phyloP scores from a whole-genome alignment of 805 yeast genomes.

The Debaryomyces tyrocola region DNA sequence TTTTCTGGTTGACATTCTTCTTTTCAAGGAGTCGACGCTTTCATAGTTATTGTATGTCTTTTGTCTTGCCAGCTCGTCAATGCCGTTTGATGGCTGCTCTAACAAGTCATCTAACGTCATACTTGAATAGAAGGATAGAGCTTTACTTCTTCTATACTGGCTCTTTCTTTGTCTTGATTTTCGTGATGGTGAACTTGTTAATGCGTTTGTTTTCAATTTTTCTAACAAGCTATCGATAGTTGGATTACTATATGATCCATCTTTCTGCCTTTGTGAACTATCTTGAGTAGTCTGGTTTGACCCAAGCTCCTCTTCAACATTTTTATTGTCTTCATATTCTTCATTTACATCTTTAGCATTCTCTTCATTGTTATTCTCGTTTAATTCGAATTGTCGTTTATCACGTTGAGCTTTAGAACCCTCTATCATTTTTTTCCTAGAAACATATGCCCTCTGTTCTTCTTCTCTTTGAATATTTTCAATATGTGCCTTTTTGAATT shows the following conservation, averaged over 20 bases:
- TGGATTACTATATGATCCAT: slow-evolving; percentile 12
- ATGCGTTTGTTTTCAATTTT: slow-evolving; percentile 30
- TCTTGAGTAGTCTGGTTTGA: too few species aligned
- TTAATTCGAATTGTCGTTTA: neutral
- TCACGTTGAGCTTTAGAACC: slow-evolving; percentile 10
- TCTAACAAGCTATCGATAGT: slow-evolving; percentile 33
- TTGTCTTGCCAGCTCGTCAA: neutral
- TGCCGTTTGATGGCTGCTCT: slow-evolving; percentile 3
- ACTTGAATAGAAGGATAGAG: slow-evolving; percentile 34
- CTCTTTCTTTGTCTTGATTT: slow-evolving; percentile 16
- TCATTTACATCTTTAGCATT: slow-evolving; percentile 10
- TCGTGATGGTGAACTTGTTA: slow-evolving; percentile 13
- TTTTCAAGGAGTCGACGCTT: slow-evolving; percentile 36
- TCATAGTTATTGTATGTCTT: slow-evolving; percentile 28
- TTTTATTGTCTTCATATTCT: slow-evolving; percentile 2
- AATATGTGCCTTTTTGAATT: slow-evolving; percentile 74
- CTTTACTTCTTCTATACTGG: slow-evolving; percentile 27
- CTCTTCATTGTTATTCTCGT: slow-evolving; percentile 5
- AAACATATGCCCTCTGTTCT: slow-evolving; percentile 54
- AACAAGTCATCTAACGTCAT: slow-evolving; percentile 23
- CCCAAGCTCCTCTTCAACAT: neutral
- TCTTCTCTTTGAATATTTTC: slow-evolving; percentile 84
- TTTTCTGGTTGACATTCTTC: slow-evolving; percentile 38
- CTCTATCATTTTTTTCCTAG: slow-evolving; percentile 34
- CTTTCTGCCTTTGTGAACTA: slow-evolving; percentile 3